Percentiles rank a stretch among this genome's conserved stretches.
phyloP scores from a whole-genome alignment of 495 filamentous ascomycete species.

The Talaromyces wortmannii region DNA sequence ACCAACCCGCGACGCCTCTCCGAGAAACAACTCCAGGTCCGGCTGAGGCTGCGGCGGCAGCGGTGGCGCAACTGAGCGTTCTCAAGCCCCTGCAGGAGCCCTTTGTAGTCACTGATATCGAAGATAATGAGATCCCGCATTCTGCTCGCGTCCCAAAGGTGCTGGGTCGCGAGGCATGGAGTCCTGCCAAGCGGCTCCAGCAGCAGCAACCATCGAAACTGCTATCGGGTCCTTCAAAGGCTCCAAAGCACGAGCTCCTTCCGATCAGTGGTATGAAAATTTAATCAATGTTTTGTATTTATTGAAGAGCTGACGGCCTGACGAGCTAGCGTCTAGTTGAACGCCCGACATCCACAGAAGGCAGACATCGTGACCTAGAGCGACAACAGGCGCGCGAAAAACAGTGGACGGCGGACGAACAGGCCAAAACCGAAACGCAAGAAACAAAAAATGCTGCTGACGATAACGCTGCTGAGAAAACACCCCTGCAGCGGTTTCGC shows the following conservation, averaged over 20 bases:
- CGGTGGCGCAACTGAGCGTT: not conserved
- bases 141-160: constrained; percentile 18
- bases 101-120: constrained; percentile 19
- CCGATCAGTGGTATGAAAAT: constrained; percentile 19
- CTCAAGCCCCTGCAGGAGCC: not conserved
- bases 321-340: constrained; percentile 62
- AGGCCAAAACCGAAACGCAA: constrained; percentile 1
- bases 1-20: constrained; percentile 7
- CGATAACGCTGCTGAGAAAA: constrained; percentile 10
- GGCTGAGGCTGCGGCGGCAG: not conserved
- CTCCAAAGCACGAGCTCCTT: not conserved
- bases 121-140: constrained; percentile 21
- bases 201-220: constrained; percentile 1
- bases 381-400: constrained; percentile 17
- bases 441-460: not conserved
- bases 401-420: constrained; percentile 16
- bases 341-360: constrained; percentile 36
- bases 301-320: constrained; percentile 41
- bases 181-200: constrained; percentile 7
- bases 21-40: constrained; percentile 8
- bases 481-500: constrained; percentile 72
- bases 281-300: constrained; percentile 1
- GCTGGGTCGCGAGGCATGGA: constrained; percentile 14
- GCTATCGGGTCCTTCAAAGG: not conserved
- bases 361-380: constrained; percentile 33